Base-by-base conservation (phyloP, 805 yeast genomes). In the Candida parachauliodes region DNA sequence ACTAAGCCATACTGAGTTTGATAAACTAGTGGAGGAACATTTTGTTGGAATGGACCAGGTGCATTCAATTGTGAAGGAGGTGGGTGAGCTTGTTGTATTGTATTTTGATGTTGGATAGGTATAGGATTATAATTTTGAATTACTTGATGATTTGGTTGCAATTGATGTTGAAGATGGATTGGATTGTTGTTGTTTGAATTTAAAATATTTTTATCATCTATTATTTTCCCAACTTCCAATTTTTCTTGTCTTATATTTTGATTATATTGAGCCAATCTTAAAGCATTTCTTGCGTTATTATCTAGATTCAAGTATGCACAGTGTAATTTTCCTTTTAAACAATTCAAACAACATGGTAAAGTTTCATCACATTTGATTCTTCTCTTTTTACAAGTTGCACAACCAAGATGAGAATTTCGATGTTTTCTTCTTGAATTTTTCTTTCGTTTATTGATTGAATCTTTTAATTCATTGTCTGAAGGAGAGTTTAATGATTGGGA, bases 351-450 rank as follows among this genome's bases (percentile, higher is more conserved):
- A 34, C 68, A 64, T 0, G 78, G 78, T 12, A 72, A 57, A 32
- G 64, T 68, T 42, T 72, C 77, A 47, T 70, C 74, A 50, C 78
- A 73, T 44, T 72, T 72, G 52, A 73, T 72, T 28, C 78, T 55
- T 40, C 78, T 58, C 40, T 68, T 71, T 37, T 73, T 73, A 46
- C 78, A 73, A 16, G 80, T 77, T 3, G 76, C 78, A 59, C 93
- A 83, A n/a, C 93, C 91, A 36, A 75, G 53, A 50, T 81, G 88
- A 5, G 86, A 79, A 59, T 81, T 81, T 41, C 81, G 65, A 56
- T 81, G 88, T 42, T 73, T 70, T 48, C 83, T 65, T 49, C 86
- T 62, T 6, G 74, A 65, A 51, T 62, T 65, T 52, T 68, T 69
- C 54, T 60, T 65, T 49, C 34, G 44, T 39, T 21, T 46, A 36